Conservation (phyloP, 306 rosid genomes). For the Herpetospermum pedunculosum region DNA sequence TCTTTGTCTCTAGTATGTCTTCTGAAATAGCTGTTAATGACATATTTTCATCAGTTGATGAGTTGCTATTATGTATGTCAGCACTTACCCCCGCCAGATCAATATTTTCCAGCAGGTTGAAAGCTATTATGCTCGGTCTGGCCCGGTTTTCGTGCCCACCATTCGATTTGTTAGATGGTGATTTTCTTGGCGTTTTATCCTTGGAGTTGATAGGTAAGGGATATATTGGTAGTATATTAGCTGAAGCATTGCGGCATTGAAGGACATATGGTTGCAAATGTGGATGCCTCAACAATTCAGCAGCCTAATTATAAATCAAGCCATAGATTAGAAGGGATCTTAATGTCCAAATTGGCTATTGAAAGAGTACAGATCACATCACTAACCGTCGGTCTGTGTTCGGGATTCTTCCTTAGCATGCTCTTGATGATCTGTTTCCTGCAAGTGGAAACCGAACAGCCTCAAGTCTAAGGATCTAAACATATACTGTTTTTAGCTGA, state of each 20-base stretch:
- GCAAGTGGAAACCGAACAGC: slow-evolving; percentile 1
- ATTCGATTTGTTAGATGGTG: slow-evolving; percentile 22
- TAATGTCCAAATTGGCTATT: slow-evolving; percentile 4
- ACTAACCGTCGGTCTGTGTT: slow-evolving; percentile 92
- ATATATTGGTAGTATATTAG: slow-evolving; percentile 58
- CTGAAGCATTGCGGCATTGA: slow-evolving; percentile 58
- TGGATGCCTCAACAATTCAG: slow-evolving; percentile 71
- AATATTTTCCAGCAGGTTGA: slow-evolving; percentile 27
- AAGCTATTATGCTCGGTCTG: slow-evolving; percentile 26
- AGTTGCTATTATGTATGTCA: slow-evolving; percentile 21
- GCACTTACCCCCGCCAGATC: slow-evolving; percentile 29
- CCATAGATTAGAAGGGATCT: slow-evolving; percentile 17
- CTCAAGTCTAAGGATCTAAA: neutral
- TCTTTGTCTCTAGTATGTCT: slow-evolving; percentile 64
- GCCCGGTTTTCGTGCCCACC: slow-evolving; percentile 32
- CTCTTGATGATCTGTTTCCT: slow-evolving; percentile 93
- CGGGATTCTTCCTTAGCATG: slow-evolving; percentile 95
- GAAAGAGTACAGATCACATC: slow-evolving; percentile 9
- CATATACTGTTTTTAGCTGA: neutral
- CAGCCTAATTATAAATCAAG: slow-evolving; percentile 48
- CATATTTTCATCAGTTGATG: slow-evolving; percentile 23
- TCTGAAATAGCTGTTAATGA: slow-evolving; percentile 33
- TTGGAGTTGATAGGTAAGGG: slow-evolving; percentile 36
- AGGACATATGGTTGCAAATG: slow-evolving; percentile 75
- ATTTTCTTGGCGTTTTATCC: slow-evolving; percentile 40